phyloP scores from a whole-genome alignment of 495 filamentous ascomycete species.

The Amphirosellinia nigrospora region DNA sequence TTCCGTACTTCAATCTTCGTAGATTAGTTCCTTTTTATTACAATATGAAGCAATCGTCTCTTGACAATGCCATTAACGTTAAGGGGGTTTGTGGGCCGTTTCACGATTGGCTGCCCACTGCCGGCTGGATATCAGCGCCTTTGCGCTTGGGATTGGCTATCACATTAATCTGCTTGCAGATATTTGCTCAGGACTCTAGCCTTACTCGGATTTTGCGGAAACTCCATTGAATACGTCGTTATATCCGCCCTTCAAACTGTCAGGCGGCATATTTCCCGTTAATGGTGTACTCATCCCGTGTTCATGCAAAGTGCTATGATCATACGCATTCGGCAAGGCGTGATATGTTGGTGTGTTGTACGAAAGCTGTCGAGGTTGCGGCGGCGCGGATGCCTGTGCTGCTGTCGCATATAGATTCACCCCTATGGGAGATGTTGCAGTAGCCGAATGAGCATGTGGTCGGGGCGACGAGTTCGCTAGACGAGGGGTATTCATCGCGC shows the following conservation, averaged over 20 bases:
- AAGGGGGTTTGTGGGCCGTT: constrained; percentile 8
- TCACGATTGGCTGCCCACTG: constrained; percentile 19
- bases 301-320: constrained; percentile 39
- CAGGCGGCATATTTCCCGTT: constrained; percentile 39
- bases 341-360: constrained; percentile 40
- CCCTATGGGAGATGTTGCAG: constrained; percentile 40
- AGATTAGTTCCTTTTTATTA: constrained; percentile 19
- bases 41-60: constrained; percentile 9
- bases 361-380: constrained; percentile 37
- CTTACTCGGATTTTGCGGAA: constrained; percentile 23
- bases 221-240: constrained; percentile 22
- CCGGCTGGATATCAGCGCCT: constrained; percentile 1
- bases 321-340: constrained; percentile 38
- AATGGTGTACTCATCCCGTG: constrained; percentile 38
- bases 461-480: constrained; percentile 40
- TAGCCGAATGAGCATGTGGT: constrained; percentile 33
- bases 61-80: not conserved
- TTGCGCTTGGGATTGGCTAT: constrained; percentile 8
- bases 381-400: constrained; percentile 38
- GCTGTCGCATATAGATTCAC: constrained; percentile 43
- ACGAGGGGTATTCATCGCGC: constrained; percentile 35
- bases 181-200: constrained; percentile 1
- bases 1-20: constrained; percentile 14
- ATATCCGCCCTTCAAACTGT: constrained; percentile 37
- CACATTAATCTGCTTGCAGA: constrained; percentile 15